phyloP scores from a whole-genome alignment of 768 basidiomycete species.

The Dentipellis sp. region DNA sequence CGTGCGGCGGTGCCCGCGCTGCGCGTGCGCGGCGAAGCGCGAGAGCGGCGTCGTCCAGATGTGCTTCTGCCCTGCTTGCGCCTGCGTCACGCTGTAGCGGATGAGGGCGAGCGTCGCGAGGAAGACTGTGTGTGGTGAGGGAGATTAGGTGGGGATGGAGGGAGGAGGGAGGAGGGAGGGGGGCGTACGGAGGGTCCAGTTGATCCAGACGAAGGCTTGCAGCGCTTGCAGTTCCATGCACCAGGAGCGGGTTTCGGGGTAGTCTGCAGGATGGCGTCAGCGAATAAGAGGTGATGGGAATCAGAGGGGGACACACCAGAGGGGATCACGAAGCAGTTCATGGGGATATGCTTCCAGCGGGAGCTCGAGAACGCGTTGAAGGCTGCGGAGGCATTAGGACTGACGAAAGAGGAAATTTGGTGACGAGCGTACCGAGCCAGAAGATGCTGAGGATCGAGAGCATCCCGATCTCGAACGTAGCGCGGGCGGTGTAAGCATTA shows the following conservation, averaged over 20 bases:
- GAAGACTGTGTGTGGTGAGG: neutral
- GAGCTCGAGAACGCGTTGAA: conserved; percentile 38
- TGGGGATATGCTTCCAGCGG: conserved; percentile 41
- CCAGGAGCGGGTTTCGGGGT: conserved; percentile 37
- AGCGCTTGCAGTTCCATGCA: conserved; percentile 46
- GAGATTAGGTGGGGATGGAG: neutral
- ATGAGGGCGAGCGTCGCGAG: neutral
- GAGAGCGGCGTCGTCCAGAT: neutral
- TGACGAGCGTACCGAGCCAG: conserved; percentile 39
- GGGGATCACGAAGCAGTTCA: conserved; percentile 40
- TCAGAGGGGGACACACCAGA: conserved; percentile 23
- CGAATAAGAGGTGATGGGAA: neutral
- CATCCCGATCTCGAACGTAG: conserved; percentile 38
- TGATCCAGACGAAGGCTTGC: conserved; percentile 50
- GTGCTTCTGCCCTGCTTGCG: neutral
- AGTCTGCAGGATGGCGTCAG: conserved; percentile 21
- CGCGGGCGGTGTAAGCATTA: conserved; percentile 35
- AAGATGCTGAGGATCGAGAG: conserved; percentile 38
- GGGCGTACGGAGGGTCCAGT: conserved; percentile 43
- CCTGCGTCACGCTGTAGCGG: neutral
- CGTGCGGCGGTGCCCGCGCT: neutral
- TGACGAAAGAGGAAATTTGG: neutral
- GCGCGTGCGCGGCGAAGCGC: neutral
- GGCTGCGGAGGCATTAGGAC: neutral
- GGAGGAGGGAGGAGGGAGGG: neutral